Base-by-base conservation (phyloP, 2,329 filamentous ascomycete species). In the Phialemonium atrogriseum region DNA sequence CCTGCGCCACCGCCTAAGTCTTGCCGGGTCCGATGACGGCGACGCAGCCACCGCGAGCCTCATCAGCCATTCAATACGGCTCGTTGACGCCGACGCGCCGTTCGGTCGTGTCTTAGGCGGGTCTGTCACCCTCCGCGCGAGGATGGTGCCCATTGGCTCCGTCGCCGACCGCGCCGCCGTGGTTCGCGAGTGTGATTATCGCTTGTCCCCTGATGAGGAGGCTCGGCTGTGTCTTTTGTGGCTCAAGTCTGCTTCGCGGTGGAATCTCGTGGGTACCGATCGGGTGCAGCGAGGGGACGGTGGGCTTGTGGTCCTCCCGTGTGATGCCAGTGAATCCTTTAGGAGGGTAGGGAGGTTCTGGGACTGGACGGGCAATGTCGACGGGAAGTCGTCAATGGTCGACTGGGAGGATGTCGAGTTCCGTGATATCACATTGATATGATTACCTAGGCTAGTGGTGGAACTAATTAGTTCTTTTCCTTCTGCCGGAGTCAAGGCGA, bases 361-460 rank as follows among this genome's bases (percentile, higher is more conserved):
- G 32, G 32, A 34, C 21, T 34, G 32, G 32, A 19, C 20, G 5
- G 18, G 19, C 15, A 27, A 20, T 5, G 20, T 22, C 17, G 19
- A 21, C 9, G 15, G 17, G 10, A 15, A n/a, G 18, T 13, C 26
- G 15, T 11, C 17, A 4, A 18, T 24, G 25, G 20, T 34, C 14
- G 26, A 34, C 21, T 34, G 32, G 32, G 32, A 30, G n/a, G 20
- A 20, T 5, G 27, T 34, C 10, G 11, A 11, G 13, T 34, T 29
- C 21, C 25, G 14, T 9, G 26, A 34, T 21, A 23, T 27, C 14
- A 34, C 26, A 10, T n/a, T 34, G 25, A 22, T 34, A 10, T 34
- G 22, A 29, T 33, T 7, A 8, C 20, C 8, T 22, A 22, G n/a
- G n/a, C n/a, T n/a, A n/a, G n/a, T n/a, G n/a, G n/a, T n/a, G n/a